Evolutionary conservation across 225 moss, liverwort and hornwort genomes (phyloP).

Genomic region (Marchantia polymorpha): DNA sequence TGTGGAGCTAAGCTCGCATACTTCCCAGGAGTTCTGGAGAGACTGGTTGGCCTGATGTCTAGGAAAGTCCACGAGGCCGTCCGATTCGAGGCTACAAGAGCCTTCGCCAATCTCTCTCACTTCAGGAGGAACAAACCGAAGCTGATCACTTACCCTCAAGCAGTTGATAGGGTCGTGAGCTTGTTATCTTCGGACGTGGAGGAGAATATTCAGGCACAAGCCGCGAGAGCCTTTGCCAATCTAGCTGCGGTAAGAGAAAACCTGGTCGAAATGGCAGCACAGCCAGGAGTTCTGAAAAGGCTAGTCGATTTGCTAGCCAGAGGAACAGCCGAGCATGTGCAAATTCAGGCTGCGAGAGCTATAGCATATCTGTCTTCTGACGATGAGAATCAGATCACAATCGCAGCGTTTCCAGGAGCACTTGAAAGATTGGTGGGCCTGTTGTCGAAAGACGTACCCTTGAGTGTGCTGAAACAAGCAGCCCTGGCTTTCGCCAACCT

Average conservation of each 20-base stretch:
- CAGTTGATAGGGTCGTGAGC: slow-evolving; percentile 14
- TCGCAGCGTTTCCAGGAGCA: slow-evolving; percentile 4
- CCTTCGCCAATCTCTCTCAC: slow-evolving; percentile 18
- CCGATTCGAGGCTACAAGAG: slow-evolving; percentile 12
- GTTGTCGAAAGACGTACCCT: background rate
- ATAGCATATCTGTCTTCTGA: slow-evolving; percentile 11
- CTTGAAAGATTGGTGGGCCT: slow-evolving; percentile 10
- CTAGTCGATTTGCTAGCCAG: slow-evolving; percentile 3
- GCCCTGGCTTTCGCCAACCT: slow-evolving; percentile 15
- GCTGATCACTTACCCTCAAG: slow-evolving; percentile 9
- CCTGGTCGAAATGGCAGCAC: slow-evolving; percentile 10
- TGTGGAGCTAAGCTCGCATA: background rate
- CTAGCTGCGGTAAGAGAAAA: background rate
- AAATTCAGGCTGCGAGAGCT: slow-evolving; percentile 17
- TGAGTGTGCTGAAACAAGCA: slow-evolving; percentile 10
- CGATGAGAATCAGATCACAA: slow-evolving; percentile 11
- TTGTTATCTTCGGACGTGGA: slow-evolving; percentile 1
- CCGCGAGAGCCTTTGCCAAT: slow-evolving; percentile 17
- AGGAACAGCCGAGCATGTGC: slow-evolving; percentile 4
- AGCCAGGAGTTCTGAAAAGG: background rate
- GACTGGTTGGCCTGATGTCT: slow-evolving; percentile 11
- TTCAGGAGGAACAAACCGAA: slow-evolving; percentile 6
- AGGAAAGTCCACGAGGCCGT: background rate
- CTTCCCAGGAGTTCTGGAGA: slow-evolving; percentile 14
- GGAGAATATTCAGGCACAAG: slow-evolving; percentile 10